Base-by-base conservation (phyloP, 768 basidiomycete genomes). In the Leccinellum luteum region DNA sequence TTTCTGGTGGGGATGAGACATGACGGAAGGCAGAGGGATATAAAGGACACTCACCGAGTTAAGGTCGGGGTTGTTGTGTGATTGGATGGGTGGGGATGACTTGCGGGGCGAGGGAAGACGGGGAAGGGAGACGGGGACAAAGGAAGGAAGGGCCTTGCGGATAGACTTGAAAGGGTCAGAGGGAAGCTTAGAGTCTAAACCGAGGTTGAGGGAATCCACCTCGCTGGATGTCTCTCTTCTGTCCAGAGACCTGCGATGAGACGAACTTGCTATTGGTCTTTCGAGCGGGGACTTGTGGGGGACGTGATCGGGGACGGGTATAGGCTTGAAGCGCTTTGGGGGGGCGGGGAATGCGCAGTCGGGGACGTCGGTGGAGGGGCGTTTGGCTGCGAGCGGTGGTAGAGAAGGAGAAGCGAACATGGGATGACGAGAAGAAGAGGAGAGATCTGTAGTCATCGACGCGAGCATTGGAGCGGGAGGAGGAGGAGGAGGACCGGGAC, bases 281-380 rank as follows among this genome's bases (percentile, higher is more conserved):
- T 34, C 41, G 41, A 19, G n/a, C 41, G 65, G 21, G 23, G 52
- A 10, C 21, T 35, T 58, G 13, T 32, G 43, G 32, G 56, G 61
- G 6, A 62, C 15, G 47, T 68, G 69, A 57, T 75, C 74, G 45
- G 69, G 69, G 52, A 71, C 52, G 12, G 47, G 47, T 0, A 62
- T 55, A 14, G 66, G 59, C 25, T 72, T 70, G 54, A 70, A 67
- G 23, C 77, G 75, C 48, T 79, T 79, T 6, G 70, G 49, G 19
- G 54, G 52, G 1, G 45, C 12, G 28, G 48, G 44, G 1, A 62
- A 66, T 0, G 63, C 13, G 10, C 45, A 50, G 12, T 63, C 62
- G 0, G 59, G 17, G 1, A 48, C 14, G 45, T 67, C 70, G 0
- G 70, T 49, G 1, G 73, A 69, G n/a, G 62, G 27, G 30, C 77